phyloP scores from a whole-genome alignment of 2,329 filamentous ascomycete genomes.

The Eutypa lata region DNA sequence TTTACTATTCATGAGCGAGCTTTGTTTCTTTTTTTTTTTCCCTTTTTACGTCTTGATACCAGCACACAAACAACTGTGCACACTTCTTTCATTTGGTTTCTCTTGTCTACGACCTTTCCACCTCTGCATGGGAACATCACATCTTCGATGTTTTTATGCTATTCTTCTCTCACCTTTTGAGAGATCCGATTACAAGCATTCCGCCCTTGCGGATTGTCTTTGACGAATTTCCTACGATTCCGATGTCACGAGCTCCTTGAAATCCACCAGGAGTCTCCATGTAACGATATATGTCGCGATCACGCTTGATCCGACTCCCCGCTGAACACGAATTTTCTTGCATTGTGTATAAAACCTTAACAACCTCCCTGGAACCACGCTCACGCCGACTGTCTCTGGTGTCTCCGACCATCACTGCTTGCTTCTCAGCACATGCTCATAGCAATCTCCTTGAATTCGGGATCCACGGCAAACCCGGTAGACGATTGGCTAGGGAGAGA shows the following conservation, averaged over 20 bases:
- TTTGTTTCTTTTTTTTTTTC: conserved; percentile 15
- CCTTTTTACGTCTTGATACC: conserved; percentile 8
- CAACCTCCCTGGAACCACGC: conserved; percentile 2
- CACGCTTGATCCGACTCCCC: conserved; percentile 13
- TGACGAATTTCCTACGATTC: conserved; percentile 13
- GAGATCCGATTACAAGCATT: conserved; percentile 7
- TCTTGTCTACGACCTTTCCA: not conserved
- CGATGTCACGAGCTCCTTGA: conserved; percentile 12
- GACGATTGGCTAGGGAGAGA: conserved; percentile 3
- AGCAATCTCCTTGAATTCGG: too few relatives aligned
- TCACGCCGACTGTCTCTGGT: conserved; percentile 1
- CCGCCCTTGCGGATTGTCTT: conserved; percentile 6
- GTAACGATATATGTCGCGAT: conserved; percentile 15
- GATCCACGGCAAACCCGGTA: conserved; percentile 7
- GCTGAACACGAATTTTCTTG: conserved; percentile 19
- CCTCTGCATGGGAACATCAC: too few relatives aligned
- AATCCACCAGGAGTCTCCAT: conserved; percentile 9
- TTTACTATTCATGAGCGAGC: conserved; percentile 15
- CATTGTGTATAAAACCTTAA: conserved; percentile 13
- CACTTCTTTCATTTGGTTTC: conserved; percentile 9
- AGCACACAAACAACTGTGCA: conserved; percentile 23
- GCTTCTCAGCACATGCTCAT: not conserved
- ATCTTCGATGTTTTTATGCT: too few relatives aligned
- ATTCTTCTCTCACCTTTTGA: too few relatives aligned
- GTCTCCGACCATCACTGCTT: conserved; percentile 2